A percentile compares a stretch with the other conserved stretches of the same genome.
Conservation (phyloP, 164 flowering plant species). For the Vitis labrusca region DNA sequence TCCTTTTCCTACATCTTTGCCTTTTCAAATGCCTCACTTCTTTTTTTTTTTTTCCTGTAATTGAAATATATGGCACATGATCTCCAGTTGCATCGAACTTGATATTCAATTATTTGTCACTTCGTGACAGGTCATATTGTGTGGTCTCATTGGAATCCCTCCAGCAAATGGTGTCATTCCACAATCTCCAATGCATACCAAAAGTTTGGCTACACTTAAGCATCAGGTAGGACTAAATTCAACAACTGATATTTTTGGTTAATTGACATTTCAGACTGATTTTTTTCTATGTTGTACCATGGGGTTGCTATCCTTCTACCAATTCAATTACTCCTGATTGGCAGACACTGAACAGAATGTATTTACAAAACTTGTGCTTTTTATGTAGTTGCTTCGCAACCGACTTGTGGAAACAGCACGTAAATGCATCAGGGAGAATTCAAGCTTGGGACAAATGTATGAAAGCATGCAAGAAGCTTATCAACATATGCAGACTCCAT, state of each 20-base stretch:
- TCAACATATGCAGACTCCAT: constrained; percentile 44
- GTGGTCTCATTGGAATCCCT: constrained; percentile 34
- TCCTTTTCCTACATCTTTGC: not conserved
- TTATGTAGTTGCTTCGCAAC: constrained; percentile 31
- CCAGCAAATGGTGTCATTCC: constrained; percentile 43
- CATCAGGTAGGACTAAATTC: constrained; percentile 26
- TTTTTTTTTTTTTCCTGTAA: constrained; percentile 10
- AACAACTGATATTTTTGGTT: not conserved
- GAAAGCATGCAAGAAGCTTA: constrained; percentile 46
- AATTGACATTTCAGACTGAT: not conserved
- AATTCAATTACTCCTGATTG: too few species aligned
- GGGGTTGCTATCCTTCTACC: too few species aligned
- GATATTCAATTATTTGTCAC: not conserved
- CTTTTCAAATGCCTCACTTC: not conserved
- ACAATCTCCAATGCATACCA: constrained; percentile 44
- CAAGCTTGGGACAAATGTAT: constrained; percentile 41
- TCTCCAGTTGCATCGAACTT: constrained; percentile 11
- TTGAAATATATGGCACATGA: too few species aligned
- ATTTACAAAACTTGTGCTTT: too few species aligned
- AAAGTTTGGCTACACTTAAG: constrained; percentile 35
- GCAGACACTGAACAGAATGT: too few species aligned
- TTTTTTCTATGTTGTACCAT: not conserved
- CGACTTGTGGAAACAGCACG: constrained; percentile 36
- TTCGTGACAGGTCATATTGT: constrained; percentile 24
- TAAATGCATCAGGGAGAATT: constrained; percentile 27